phyloP scores from a whole-genome alignment of 2,329 filamentous ascomycete genomes.

The Fusarium sp. region DNA sequence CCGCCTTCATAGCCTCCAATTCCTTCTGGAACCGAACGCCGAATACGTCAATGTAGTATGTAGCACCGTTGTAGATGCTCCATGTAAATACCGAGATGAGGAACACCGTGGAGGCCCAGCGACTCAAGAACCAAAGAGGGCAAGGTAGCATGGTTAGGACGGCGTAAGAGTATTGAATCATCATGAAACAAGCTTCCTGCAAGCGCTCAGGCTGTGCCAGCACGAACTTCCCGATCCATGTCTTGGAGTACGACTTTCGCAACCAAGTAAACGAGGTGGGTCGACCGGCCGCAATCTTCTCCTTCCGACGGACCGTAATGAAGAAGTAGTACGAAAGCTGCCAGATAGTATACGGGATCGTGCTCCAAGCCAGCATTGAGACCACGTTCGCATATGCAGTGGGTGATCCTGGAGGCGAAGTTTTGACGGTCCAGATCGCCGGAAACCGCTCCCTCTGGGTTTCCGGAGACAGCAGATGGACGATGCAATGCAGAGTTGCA shows the following conservation, averaged over 20 bases:
- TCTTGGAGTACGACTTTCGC: slow-evolving; percentile 88
- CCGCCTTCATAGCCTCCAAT: slow-evolving; percentile 85
- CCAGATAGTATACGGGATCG: slow-evolving; percentile 92
- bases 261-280: slow-evolving; percentile 99
- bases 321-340: slow-evolving; percentile 93
- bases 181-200: slow-evolving; percentile 93
- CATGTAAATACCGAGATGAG: slow-evolving; percentile 86
- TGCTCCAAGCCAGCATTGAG: slow-evolving; percentile 95
- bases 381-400: slow-evolving; percentile 80
- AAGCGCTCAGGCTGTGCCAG: slow-evolving; percentile 78
- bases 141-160: slow-evolving; percentile 94
- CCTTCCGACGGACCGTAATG: slow-evolving; percentile 92
- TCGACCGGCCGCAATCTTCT: slow-evolving; percentile 94
- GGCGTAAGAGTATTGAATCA: slow-evolving; percentile 93
- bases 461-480: slow-evolving; percentile 79
- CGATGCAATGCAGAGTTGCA: slow-evolving; percentile 89
- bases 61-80: slow-evolving; percentile 97
- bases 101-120: slow-evolving; percentile 81
- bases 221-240: slow-evolving; percentile 88
- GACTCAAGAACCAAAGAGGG: slow-evolving; percentile 92
- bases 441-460: slow-evolving; percentile 79
- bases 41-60: slow-evolving; percentile 98
- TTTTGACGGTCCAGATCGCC: slow-evolving; percentile 84
- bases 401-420: slow-evolving; percentile 73
- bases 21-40: slow-evolving; percentile 97